Conservation (phyloP, 2,329 filamentous ascomycete species). For the Penicillium sp. region DNA sequence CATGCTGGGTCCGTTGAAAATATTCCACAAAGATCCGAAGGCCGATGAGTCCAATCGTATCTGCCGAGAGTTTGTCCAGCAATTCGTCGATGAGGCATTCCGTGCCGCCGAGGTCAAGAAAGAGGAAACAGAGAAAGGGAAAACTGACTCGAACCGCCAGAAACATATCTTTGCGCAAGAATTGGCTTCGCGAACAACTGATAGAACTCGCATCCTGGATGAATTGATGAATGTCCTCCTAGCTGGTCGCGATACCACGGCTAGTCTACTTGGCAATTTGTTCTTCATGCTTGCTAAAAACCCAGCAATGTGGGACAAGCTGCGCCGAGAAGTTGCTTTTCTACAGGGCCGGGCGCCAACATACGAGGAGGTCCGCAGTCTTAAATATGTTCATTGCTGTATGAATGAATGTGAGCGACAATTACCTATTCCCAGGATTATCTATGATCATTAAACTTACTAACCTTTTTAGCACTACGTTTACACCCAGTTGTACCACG, state of each 20-base stretch:
- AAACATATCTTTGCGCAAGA: slow-evolving; percentile 56
- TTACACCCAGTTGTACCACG: slow-evolving; percentile 45
- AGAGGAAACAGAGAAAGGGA: not conserved
- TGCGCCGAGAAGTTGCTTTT: slow-evolving; percentile 26
- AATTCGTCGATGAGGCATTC: not conserved
- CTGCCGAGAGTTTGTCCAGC: not conserved
- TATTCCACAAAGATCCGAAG: slow-evolving; percentile 41
- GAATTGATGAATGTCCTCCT: slow-evolving; percentile 42
- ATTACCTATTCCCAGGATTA: too few species aligned
- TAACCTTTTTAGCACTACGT: slow-evolving; percentile 34
- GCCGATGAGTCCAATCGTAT: not conserved
- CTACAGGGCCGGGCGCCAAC: not conserved
- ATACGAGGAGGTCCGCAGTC: not conserved
- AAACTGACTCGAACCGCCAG: not conserved
- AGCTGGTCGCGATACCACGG: slow-evolving; percentile 47
- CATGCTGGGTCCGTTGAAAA: slow-evolving; percentile 25
- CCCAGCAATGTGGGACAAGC: slow-evolving; percentile 36
- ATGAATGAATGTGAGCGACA: slow-evolving; percentile 1
- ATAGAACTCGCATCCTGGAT: slow-evolving; percentile 48
- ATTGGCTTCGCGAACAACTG: slow-evolving; percentile 51
- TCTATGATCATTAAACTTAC: not conserved
- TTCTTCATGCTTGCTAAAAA: slow-evolving; percentile 49
- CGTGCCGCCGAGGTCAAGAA: not conserved
- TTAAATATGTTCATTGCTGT: slow-evolving; percentile 2
- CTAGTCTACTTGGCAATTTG: slow-evolving; percentile 40